Percentiles rank a stretch among this genome's conserved stretches.
These are phyloP conservation scores for Crithidia thermophila DNA, from an alignment of 208 protist genomes.

Conservation along the genomic window DNA sequence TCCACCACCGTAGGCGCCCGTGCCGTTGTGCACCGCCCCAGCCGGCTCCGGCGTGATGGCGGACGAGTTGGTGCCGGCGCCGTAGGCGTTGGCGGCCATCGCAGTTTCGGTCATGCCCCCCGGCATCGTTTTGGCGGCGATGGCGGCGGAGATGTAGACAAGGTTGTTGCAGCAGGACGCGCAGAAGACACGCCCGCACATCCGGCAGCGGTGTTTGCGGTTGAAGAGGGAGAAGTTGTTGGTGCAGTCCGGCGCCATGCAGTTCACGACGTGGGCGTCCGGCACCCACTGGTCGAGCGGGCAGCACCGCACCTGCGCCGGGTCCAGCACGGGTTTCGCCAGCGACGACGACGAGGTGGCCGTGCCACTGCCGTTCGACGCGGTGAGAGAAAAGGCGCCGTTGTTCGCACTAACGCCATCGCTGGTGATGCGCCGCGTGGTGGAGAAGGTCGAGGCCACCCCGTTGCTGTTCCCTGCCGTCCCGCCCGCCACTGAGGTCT, in stretches of 20 bases:
- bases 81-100: neutral
- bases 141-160: constrained; percentile 13
- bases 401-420: neutral
- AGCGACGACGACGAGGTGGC: constrained; percentile 19
- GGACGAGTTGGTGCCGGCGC: neutral
- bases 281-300: constrained; percentile 67
- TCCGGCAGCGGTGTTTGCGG: constrained; percentile 77
- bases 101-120: neutral
- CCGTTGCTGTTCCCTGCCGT: neutral
- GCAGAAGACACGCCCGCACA: constrained; percentile 84
- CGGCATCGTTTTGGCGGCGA: neutral
- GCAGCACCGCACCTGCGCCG: constrained; percentile 56
- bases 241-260: constrained; percentile 82
- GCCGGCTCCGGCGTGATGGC: neutral
- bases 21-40: neutral
- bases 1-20: no score
- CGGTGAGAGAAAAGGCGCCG: neutral
- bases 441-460: neutral
- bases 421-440: neutral
- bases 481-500: no score
- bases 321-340: constrained; percentile 67
- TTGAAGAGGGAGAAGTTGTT: constrained; percentile 83
- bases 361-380: neutral
- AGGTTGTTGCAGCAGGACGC: constrained; percentile 66
- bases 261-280: constrained; percentile 74